A percentile compares a stretch with the other conserved stretches of the same genome.
These are phyloP conservation scores for Talaromyces wortmannii DNA, from an alignment of 495 filamentous ascomycete species.

Conservation along the genomic window DNA sequence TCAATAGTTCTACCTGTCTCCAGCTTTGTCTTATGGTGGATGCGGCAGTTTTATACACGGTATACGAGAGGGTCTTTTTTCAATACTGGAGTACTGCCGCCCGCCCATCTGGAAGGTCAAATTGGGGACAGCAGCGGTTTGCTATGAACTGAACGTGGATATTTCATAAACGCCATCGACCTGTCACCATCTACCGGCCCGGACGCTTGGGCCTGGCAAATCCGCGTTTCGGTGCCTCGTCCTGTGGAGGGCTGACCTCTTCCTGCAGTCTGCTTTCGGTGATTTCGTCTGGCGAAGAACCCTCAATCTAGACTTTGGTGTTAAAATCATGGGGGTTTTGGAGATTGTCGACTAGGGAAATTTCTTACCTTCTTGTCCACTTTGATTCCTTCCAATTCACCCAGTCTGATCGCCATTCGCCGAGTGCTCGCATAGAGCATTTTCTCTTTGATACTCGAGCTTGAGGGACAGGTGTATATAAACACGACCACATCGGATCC, in stretches of 20 bases:
- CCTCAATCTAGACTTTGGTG: slow-evolving; percentile 48
- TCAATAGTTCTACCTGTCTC: slow-evolving; percentile 38
- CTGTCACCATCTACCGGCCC: slow-evolving; percentile 39
- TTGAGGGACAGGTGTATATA: slow-evolving; percentile 86
- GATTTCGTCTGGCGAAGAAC: slow-evolving; percentile 69
- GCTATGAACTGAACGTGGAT: not conserved
- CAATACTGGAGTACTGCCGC: not conserved
- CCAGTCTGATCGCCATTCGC: slow-evolving; percentile 59
- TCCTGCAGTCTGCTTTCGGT: slow-evolving; percentile 61
- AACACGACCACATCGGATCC: slow-evolving; percentile 69
- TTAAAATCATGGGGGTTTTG: slow-evolving; percentile 13
- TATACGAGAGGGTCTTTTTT: not conserved
- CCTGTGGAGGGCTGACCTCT: slow-evolving; percentile 68
- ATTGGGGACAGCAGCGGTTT: not conserved
- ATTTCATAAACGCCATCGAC: not conserved
- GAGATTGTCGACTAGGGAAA: not conserved
- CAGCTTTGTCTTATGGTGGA: not conserved
- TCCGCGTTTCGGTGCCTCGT: slow-evolving; percentile 52
- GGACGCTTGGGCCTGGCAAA: slow-evolving; percentile 91
- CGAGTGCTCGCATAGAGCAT: slow-evolving; percentile 93
- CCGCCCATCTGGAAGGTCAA: not conserved
- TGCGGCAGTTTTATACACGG: not conserved
- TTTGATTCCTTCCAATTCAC: slow-evolving; percentile 62
- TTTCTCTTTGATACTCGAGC: slow-evolving; percentile 77
- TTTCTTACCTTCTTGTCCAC: slow-evolving; percentile 66